These are phyloP conservation scores for Ceratocystis ficicola DNA, from an alignment of 2,329 filamentous ascomycete species.

Conservation along the genomic window DNA sequence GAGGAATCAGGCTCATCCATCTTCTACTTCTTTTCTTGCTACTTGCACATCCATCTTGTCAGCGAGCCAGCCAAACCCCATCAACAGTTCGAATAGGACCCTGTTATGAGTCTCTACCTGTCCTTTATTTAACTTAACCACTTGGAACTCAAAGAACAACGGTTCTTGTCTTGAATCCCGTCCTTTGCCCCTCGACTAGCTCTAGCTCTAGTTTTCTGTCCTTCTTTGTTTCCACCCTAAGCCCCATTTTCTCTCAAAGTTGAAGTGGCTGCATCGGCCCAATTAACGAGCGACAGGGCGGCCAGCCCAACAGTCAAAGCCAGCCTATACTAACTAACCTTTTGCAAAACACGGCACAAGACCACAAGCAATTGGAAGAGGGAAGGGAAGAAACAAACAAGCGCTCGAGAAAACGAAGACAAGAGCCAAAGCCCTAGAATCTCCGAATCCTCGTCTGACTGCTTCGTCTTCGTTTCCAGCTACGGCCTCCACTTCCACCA, in stretches of 20 bases:
- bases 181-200: not conserved
- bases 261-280: constrained; percentile 4
- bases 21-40: not conserved
- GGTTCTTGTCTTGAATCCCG: not conserved
- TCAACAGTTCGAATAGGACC: not conserved
- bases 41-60: constrained; percentile 6
- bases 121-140: not conserved
- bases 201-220: not conserved
- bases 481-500: not conserved
- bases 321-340: not conserved
- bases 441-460: not conserved
- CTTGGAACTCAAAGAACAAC: not conserved
- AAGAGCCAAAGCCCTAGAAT: not conserved
- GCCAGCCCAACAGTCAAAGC: not conserved
- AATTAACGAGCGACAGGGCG: not conserved
- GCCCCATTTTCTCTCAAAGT: not conserved
- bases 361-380: not conserved
- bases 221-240: not conserved
- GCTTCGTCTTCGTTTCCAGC: not conserved
- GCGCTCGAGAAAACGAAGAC: not conserved
- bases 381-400: not conserved
- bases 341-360: not conserved
- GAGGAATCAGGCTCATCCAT: constrained; percentile 3
- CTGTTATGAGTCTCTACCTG: constrained; percentile 7
- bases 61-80: not conserved